Evolutionary conservation across 139 green algal species (phyloP), one percentile per base, ranked within the genome.

Genomic region (Tetratostichococcus sp.): DNA sequence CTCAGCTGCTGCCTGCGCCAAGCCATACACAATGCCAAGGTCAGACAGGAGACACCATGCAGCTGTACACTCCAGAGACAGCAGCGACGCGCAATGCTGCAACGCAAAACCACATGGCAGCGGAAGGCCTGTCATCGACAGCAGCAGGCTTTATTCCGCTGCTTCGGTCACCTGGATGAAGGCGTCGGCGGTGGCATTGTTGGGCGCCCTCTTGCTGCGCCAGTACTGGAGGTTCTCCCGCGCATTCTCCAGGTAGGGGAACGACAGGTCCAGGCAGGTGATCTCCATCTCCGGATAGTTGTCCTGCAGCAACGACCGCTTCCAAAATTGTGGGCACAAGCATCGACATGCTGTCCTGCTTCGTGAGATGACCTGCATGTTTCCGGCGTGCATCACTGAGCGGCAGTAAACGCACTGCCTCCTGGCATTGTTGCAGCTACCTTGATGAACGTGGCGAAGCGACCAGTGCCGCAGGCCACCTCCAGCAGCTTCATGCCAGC

Each of bases 381-480:
- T n/a, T n/a, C n/a, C n/a, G n/a, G n/a, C n/a, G n/a, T n/a, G n/a
- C n/a, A n/a, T n/a, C n/a, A n/a, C n/a, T n/a, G n/a, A n/a, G n/a
- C n/a, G n/a, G n/a, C n/a, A n/a, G n/a, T n/a, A n/a, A n/a, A n/a
- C n/a, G n/a, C n/a, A n/a, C n/a, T n/a, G n/a, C n/a, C n/a, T n/a
- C n/a, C n/a, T n/a, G n/a, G n/a, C n/a, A n/a, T n/a, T n/a, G n/a
- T n/a, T n/a, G n/a, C n/a, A n/a, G n/a, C 11, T n/a, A 85, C 87
- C 87, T 92, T 93, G 73, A 94, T 76, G 77, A 97, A 97, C 6
- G 93, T 97, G 69, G 88, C 86, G 71, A 96, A 95, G 16, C 93
- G 83, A 2, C 93, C 93, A 0, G 93, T 97, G 75, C 93, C 92
- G 35, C 83, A 90, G 1, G 86, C 90, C 5, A 97, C 80, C 82